Evolutionary conservation across 1,284 basidiomycete species (phyloP), one percentile per base, ranked within the genome.

Genomic region (Trichosporon sp.): DNA sequence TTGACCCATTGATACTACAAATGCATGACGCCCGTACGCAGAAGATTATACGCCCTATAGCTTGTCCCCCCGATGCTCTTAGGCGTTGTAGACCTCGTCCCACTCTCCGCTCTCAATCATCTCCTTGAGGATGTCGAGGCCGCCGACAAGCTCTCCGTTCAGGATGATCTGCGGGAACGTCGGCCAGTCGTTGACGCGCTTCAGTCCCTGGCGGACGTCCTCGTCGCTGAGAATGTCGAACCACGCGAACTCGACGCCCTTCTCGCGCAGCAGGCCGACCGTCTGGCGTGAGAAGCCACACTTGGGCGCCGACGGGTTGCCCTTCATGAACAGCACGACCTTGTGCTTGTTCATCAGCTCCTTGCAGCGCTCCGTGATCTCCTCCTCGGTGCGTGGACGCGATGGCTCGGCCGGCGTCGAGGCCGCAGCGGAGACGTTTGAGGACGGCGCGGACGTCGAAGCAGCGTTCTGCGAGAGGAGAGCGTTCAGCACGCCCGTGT

Each of bases 311-410:
- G 91, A 88, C 0, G 93, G 92, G 73, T 89, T 90, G 25, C 96
- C 97, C 85, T 99, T 99, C 95, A 99, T 99, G 87, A 99, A 98
- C 68, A 99, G 83, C 68, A 99, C 83, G 67, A 88, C 85, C 72
- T 85, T 86, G 76, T 83, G 83, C 76, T 86, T 84, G 74, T 86
- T 85, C 87, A 92, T 92, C 84, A 92, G 75, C 73, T 84, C 80
- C 35, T 83, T 75, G 76, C 86, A 87, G 73, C 86, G 77, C 34
- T 80, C 81, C 58, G 80, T 81, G 66, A 87, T 80, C 67, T 83
- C 79, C 73, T 80, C 81, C 65, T 81, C 78, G n/a, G 83, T 82
- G n/a, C 82, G 76, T 44, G 71, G 75, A 29, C 70, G 73, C 11
- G 74, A 65, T 18, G 77, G 75, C 9, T 73, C 69, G 34, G 75